Percentiles rank a stretch among this genome's conserved stretches.
Evolutionary conservation across 257 asterid species (phyloP).

Genomic region (Solanum chmielewskii): DNA sequence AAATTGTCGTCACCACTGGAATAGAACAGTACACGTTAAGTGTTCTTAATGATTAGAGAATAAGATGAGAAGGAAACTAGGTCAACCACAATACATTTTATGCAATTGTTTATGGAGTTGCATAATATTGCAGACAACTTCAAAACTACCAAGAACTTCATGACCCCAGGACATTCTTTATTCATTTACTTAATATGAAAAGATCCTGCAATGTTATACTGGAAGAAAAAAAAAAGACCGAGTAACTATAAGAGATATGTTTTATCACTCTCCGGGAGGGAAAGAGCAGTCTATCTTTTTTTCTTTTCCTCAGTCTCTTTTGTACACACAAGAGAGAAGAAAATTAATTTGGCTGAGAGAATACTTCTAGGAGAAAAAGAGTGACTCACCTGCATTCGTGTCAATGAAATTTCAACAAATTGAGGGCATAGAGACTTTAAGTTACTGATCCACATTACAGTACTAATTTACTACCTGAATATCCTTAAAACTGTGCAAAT

Average conservation of each 20-base stretch:
- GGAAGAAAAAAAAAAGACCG: background rate
- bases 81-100: background rate
- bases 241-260: background rate
- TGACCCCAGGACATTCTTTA: background rate
- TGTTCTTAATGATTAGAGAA: background rate
- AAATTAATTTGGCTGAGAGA: background rate
- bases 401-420: background rate
- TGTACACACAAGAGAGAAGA: background rate
- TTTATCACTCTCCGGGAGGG: background rate
- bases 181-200: background rate
- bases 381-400: background rate
- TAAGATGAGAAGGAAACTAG: background rate
- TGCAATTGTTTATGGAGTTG: background rate
- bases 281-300: background rate
- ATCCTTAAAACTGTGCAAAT: background rate
- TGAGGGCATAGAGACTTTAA: background rate
- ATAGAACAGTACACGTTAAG: background rate
- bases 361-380: background rate
- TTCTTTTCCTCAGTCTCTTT: background rate
- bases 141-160: background rate
- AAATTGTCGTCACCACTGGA: slow-evolving; percentile 8
- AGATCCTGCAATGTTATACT: background rate
- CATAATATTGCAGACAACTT: background rate
- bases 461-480: background rate
- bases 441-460: background rate